Base-by-base conservation (phyloP, 31 red algal species). In the Odonthalia washingtoniensis region DNA sequence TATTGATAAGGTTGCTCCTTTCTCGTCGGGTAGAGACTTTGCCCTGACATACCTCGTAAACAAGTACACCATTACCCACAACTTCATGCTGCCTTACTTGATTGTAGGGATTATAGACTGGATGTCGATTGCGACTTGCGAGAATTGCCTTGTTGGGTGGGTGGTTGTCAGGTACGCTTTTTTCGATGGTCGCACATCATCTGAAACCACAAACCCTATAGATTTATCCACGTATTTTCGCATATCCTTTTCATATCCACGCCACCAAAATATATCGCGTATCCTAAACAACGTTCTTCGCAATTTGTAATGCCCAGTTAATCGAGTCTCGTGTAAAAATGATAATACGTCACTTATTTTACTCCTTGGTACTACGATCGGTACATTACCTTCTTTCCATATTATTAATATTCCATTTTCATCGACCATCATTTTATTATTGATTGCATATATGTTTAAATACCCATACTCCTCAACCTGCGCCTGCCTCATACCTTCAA, bases 61-160 rank as follows among this genome's bases (percentile, higher is more conserved):
- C 9, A 46, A 16, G 40, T 84, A 64, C 43, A 49, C 39, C 4
- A 84, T 74, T 24, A 44, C 81, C 4, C 38, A 5, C 18, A 74
- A 32, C 65, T 40, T 75, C n/a, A 40, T 35, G 68, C 74, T 84
- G 14, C 66, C 81, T 12, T 84, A 35, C 18, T 12, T 30, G 32
- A 34, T 39, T 40, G 16, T 74, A 18, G 81, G 81, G 17, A 65
- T 45, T 26, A 84, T 74, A 4, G 65, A 17, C 18, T 41, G 65
- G 65, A 84, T 64, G 34, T 72, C 81, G 24, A 84, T 40, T 42
- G 81, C 81, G 5, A 73, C 81, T n/a, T 45, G 33, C 21, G 5
- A 17, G 39, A 70, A 70, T 84, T 65, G 14, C 6, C 81, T 31
- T 33, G 4, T 38, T 26, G 67, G 66, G 30, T 72, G 67, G 5